Base-by-base conservation (phyloP, 352 stramenopile genomes). In the Globisporangium lucens region DNA sequence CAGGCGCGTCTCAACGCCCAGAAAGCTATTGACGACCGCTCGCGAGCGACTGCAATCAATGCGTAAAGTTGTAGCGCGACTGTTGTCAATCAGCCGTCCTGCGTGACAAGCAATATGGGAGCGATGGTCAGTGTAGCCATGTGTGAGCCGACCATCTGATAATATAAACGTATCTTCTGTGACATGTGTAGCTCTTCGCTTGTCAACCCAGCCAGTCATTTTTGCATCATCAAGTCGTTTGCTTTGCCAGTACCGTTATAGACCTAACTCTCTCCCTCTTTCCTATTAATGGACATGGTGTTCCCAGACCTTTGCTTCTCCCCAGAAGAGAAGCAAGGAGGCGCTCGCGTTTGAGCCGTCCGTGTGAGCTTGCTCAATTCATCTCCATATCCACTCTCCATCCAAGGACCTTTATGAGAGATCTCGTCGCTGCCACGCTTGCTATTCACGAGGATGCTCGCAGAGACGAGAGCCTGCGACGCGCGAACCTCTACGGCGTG, bases 1-100 rank as follows among this genome's bases (percentile, higher is more conserved):
- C 80, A 92, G 66, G 82, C 84, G 41, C 79, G 84, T 46, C 66
- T 92, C 29, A 90, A 90, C 60, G 82, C 84, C 20, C 84, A 92
- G 53, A 84, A 84, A 51, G 79, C 79, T 6, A 75, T 87, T 20
- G 77, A 87, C 52, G 79, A 87, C 59, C 79, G 79, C 33, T 70
- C 79, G 15, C 46, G 58, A 13, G 63, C 27, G 10, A 8, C 56
- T 17, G 27, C 53, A 60, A 27, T 41, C 22, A 59, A 6, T 58
- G n/a, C 2, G 24, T 38, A 24, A 20, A 59, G 17, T 20, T n/a
- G 41, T 49, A 15, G 7, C 41, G 6, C 41, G 41, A 10, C 41
- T 3, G 24, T 27, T 7, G 29, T 24, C 1, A 38, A 2, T 22
- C 22, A 20, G 10, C 13, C 15, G 24, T 58, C 27, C 13, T 29